Evolutionary conservation across 176 grass and related monocot genomes (phyloP).

Genomic region (Phyllostachys edulis): DNA sequence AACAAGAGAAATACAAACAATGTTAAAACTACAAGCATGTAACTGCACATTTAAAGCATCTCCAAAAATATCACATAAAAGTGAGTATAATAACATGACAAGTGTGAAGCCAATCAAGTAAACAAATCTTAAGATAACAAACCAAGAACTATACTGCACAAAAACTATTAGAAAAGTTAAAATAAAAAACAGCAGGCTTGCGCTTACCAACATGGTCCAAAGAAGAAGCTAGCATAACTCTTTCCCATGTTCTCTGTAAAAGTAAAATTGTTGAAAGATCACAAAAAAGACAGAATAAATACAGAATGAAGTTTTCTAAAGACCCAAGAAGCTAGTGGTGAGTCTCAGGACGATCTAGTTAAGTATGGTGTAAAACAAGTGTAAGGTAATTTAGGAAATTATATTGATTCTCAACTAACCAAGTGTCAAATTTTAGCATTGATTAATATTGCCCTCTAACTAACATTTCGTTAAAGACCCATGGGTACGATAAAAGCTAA

Average conservation of each 20-base stretch:
- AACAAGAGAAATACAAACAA: constrained; percentile 7
- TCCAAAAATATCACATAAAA: neutral
- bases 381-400: neutral
- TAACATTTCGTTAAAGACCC: neutral
- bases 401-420: neutral
- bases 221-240: constrained; percentile 81
- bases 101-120: neutral
- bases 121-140: neutral
- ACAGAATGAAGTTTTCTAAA: neutral
- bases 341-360: neutral
- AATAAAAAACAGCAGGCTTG: neutral
- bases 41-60: no score
- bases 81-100: neutral
- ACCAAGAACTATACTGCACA: neutral
- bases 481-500: neutral
- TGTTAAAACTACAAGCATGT: no score
- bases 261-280: neutral
- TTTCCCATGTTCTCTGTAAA: constrained; percentile 93
- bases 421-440: neutral
- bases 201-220: constrained; percentile 76
- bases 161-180: neutral
- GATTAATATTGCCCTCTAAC: neutral
- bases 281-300: neutral
- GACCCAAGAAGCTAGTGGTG: neutral
- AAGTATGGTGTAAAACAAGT: neutral